Evolutionary conservation across 176 grass and related monocot genomes (phyloP).

Genomic region (Cymbopogon citratus): DNA sequence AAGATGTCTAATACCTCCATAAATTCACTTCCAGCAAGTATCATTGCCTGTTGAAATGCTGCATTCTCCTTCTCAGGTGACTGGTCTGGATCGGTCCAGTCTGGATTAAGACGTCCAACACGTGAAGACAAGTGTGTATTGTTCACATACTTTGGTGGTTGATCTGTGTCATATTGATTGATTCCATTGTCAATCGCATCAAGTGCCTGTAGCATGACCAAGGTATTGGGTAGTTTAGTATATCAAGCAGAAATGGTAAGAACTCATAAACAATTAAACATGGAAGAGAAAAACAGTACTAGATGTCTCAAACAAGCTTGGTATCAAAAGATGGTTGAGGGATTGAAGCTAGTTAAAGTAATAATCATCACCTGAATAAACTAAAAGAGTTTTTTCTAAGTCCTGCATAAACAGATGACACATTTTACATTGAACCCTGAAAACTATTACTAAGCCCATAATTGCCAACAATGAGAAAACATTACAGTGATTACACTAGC

Average conservation of each 20-base stretch:
- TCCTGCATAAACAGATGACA: background rate
- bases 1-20: constrained; percentile 48
- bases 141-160: constrained; percentile 89
- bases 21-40: constrained; percentile 87
- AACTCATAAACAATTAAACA: background rate
- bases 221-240: background rate
- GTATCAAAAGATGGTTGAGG: background rate
- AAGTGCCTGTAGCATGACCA: constrained; percentile 56
- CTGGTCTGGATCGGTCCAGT: constrained; percentile 95
- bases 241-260: background rate
- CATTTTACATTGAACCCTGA: background rate
- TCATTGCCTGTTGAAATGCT: constrained; percentile 80
- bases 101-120: constrained; percentile 68
- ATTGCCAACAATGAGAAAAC: background rate
- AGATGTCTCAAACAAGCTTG: background rate
- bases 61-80: constrained; percentile 89
- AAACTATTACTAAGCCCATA: background rate
- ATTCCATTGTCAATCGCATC: constrained; percentile 98
- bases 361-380: background rate
- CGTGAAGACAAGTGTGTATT: constrained; percentile 91
- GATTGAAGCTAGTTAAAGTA: background rate
- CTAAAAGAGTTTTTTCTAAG: background rate
- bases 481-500: too few relatives aligned
- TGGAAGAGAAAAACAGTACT: background rate
- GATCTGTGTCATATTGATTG: constrained; percentile 91